Base-by-base conservation (phyloP, 495 filamentous ascomycete species). In the Amorphotheca resinae region DNA sequence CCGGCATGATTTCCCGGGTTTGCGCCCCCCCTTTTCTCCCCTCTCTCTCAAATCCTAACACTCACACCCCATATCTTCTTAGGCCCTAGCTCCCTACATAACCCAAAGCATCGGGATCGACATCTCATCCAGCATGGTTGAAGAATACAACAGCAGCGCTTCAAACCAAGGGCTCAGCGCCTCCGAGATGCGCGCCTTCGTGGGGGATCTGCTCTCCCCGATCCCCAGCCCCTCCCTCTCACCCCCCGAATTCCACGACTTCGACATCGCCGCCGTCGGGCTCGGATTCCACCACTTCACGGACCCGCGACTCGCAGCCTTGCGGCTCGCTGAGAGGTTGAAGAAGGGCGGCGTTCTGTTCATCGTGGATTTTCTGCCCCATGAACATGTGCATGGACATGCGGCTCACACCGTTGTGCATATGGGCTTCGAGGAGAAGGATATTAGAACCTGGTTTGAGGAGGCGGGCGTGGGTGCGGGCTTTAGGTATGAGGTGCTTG, bases 311-410 rank as follows among this genome's bases (percentile, higher is more conserved):
- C 22, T 49, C 9, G 51, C 51, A 8, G 42, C 51, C 14, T 44
- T 40, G 28, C n/a, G 36, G 18, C 34, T 57, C 26, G 51, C 36
- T 59, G 31, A 73, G 55, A 46, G 75, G 60, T 0, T 66, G 58
- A n/a, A 69, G 65, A 44, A 63, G 69, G 33, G 61, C 22, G 49
- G 59, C 2, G 52, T 52, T 15, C 26, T 57, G 35, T 37, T 57
- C 38, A 48, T 57, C 40, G 33, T 57, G 14, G 54, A 57, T 42
- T 57, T 57, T 25, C 42, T 54, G 41, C 54, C 54, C 21, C 54
- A 57, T 50, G 50, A 42, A 31, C 12, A 39, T 31, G 0, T 3
- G 12, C 36, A 46, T 20, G 31, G 25, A 8, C 35, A 46, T 34
- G 53, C 49, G 11, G 39, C 37, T 8, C 34, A 50, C 8, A 57